Evolutionary conservation across 2,329 filamentous ascomycete species (phyloP), one percentile per base, ranked within the genome.

Genomic region (Penicillium capsulatum): DNA sequence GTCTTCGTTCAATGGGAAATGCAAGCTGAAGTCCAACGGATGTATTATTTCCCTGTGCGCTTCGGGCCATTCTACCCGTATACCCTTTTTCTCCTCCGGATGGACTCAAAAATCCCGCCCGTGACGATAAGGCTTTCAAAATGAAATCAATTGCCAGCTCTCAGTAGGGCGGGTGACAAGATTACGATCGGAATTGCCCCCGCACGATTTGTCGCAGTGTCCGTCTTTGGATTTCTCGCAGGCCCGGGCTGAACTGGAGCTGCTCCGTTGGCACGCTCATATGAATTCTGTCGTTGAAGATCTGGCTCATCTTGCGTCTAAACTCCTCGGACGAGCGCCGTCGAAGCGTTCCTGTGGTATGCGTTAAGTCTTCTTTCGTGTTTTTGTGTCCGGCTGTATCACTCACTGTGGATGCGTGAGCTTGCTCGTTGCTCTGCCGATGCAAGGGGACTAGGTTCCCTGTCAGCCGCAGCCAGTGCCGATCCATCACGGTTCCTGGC

Each of bases 251-350:
- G 13, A 59, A 49, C 31, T 59, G 55, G 28, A 58, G 51, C 26
- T 45, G 41, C 9, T 61, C 58, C 1, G 30, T 11, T 3, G 58
- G 47, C n/a, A 34, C 8, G 3, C 37, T 53, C 34, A 44, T 46
- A 17, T 51, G 51, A 15, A 59, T 45, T 31, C 47, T 59, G 10
- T 63, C 59, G 34, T 63, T 60, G 35, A 63, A 59, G 3, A 63
- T 51, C 34, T 50, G 50, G 47, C 59, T 63, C 38, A 63, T 55
- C 26, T 43, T 54, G 32, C 59, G 58, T 43, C 59, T 55, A 22
- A 61, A 59, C 29, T 60, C 57, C 35, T 63, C 59, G 0, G 59
- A 61, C 11, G 59, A 62, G 28, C 51, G 57, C 26, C 47, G 45
- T 26, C 54, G 55, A 38, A 45, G 47, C 24, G 17, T 29, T 41